Evolutionary conservation across 2,329 filamentous ascomycete species (phyloP).

Genomic region (Ophiostoma sp.): DNA sequence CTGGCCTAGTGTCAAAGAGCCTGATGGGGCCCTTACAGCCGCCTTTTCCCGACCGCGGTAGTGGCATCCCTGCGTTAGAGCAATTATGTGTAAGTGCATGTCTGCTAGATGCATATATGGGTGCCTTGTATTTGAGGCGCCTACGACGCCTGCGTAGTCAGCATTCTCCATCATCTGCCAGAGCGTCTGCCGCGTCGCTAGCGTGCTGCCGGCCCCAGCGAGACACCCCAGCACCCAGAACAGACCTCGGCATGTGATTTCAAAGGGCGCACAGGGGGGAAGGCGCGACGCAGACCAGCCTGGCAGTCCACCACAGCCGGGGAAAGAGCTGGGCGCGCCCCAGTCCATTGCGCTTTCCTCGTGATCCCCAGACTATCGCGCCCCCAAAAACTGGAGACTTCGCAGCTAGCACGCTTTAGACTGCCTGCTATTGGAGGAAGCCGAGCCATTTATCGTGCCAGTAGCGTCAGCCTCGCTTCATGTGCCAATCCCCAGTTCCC

Average conservation of each 20-base stretch:
- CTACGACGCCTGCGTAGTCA: not conserved
- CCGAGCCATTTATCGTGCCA: not conserved
- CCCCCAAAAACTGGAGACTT: not conserved
- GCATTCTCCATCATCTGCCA: not conserved
- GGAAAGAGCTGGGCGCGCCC: not conserved
- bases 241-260: slow-evolving; percentile 22
- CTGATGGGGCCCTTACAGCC: not conserved
- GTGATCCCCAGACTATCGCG: slow-evolving; percentile 14
- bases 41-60: slow-evolving; percentile 1
- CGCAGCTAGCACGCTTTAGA: not conserved
- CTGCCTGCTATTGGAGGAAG: not conserved
- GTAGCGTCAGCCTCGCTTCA: slow-evolving; percentile 9
- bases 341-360: slow-evolving; percentile 16
- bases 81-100: not conserved
- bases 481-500: not conserved
- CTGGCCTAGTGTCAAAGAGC: not conserved
- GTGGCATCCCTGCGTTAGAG: not conserved
- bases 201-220: not conserved
- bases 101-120: not conserved
- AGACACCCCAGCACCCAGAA: not conserved
- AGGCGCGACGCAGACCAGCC: not conserved
- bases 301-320: not conserved
- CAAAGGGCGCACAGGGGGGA: slow-evolving; percentile 6
- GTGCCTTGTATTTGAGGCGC: not conserved
- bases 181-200: not conserved